These are phyloP conservation scores for Corinectria fuckeliana DNA, from an alignment of 2,329 filamentous ascomycete species.

Conservation along the genomic window DNA sequence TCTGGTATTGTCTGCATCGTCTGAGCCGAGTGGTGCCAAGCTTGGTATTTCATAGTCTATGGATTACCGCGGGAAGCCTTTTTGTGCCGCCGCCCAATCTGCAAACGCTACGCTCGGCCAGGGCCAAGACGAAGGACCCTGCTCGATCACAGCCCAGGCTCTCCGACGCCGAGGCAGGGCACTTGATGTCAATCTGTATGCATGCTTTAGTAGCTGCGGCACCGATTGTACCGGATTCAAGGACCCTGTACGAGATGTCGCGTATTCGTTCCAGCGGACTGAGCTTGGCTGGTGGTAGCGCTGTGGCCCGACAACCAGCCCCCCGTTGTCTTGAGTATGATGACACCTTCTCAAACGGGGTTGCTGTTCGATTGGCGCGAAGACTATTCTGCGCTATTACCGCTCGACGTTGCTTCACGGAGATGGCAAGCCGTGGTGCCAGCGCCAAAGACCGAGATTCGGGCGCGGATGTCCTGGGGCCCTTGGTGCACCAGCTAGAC, in stretches of 20 bases:
- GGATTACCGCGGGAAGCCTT: constrained; percentile 64
- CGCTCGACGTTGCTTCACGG: constrained; percentile 58
- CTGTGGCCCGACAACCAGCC: constrained; percentile 53
- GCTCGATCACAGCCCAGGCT: constrained; percentile 45
- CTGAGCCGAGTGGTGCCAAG: constrained; percentile 63
- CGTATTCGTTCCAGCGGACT: constrained; percentile 63
- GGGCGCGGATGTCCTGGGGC: constrained; percentile 53
- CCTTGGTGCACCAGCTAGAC: constrained; percentile 61
- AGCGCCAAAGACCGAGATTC: constrained; percentile 39
- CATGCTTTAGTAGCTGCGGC: constrained; percentile 67
- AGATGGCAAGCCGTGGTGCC: constrained; percentile 48
- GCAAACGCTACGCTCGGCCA: constrained; percentile 46
- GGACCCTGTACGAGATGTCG: constrained; percentile 64
- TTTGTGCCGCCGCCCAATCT: constrained; percentile 61
- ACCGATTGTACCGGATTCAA: constrained; percentile 56
- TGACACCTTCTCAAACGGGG: constrained; percentile 67
- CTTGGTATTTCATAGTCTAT: constrained; percentile 68
- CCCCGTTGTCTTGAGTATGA: constrained; percentile 65
- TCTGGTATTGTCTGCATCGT: constrained; percentile 69
- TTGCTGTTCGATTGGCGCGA: constrained; percentile 64
- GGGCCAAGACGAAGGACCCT: constrained; percentile 41
- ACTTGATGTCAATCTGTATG: constrained; percentile 65
- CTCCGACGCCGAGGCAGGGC: constrained; percentile 57
- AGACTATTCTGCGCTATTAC: constrained; percentile 65
- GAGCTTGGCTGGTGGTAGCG: constrained; percentile 54